Conservation (phyloP, 345 rosid species). For the Boechera retrofracta region DNA sequence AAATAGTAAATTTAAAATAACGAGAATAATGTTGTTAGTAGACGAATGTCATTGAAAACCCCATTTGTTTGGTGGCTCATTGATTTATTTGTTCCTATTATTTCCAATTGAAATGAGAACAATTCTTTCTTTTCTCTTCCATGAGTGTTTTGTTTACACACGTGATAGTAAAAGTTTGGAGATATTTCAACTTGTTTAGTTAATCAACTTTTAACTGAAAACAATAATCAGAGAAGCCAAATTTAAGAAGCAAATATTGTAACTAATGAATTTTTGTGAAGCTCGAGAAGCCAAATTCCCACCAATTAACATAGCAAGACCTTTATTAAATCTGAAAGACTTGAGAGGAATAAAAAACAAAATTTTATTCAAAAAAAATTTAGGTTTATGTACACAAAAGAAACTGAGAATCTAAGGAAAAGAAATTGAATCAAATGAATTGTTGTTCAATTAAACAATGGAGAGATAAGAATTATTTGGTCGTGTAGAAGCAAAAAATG, state of each 20-base stretch:
- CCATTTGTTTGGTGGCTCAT: not conserved
- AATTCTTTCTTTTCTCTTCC: slow-evolving; percentile 8
- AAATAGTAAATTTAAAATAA: not conserved
- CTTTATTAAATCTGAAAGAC: not conserved
- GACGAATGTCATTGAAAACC: not conserved
- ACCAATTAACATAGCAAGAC: not conserved
- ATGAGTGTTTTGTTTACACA: not conserved
- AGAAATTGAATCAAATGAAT: slow-evolving; percentile 34
- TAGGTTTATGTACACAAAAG: slow-evolving; percentile 36
- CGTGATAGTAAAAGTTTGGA: not conserved
- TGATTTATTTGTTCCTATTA: not conserved
- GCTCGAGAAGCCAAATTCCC: too few species aligned
- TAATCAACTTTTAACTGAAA: not conserved
- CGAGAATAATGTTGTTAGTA: slow-evolving; percentile 1
- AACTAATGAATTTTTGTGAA: too few species aligned
- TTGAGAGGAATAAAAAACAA: not conserved
- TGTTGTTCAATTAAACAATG: slow-evolving; percentile 24
- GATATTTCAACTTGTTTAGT: not conserved
- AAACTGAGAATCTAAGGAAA: slow-evolving; percentile 9
- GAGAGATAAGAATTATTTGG: slow-evolving; percentile 20
- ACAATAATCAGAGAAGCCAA: not conserved
- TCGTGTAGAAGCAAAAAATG: slow-evolving; percentile 5
- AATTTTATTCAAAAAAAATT: not conserved
- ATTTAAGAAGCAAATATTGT: too few species aligned
- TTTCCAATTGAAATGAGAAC: slow-evolving; percentile 25